These are phyloP conservation scores for Diversispora eburnea DNA, from an alignment of 192 early-diverging fungal genomes.

Conservation along the genomic window DNA sequence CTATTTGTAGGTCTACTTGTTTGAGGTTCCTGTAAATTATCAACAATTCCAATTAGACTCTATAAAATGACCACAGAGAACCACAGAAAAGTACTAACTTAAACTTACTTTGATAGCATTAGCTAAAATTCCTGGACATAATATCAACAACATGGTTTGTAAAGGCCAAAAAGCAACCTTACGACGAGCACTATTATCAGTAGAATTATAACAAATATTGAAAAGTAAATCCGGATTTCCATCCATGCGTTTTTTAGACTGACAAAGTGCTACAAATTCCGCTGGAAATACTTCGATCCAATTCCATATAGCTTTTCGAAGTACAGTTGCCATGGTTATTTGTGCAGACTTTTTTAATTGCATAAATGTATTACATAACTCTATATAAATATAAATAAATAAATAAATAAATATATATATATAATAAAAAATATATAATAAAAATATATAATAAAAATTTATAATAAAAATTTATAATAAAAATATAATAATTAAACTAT, in stretches of 20 bases:
- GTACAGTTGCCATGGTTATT: constrained; percentile 63
- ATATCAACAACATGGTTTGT: constrained; percentile 75
- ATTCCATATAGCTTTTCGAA: constrained; percentile 86
- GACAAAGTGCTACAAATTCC: constrained; percentile 79
- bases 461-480: too few species aligned
- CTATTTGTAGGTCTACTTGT: too few species aligned
- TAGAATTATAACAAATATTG: constrained; percentile 62
- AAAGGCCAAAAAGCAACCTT: constrained; percentile 84
- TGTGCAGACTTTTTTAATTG: constrained; percentile 69
- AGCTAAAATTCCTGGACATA: constrained; percentile 80
- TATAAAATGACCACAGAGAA: background rate
- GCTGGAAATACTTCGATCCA: constrained; percentile 86
- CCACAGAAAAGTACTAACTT: too few species aligned
- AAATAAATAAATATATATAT: background rate
- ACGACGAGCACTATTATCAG: constrained; percentile 57
- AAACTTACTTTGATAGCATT: constrained; percentile 36
- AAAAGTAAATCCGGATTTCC: constrained; percentile 74
- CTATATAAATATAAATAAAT: constrained; percentile 30
- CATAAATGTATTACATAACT: constrained; percentile 47
- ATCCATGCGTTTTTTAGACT: constrained; percentile 53
- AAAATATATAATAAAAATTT: background rate
- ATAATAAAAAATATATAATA: background rate
- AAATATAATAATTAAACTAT: too few species aligned
- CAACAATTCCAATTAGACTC: too few species aligned
- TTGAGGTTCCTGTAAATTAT: too few species aligned